A percentile compares a stretch with the other conserved stretches of the same genome.
Evolutionary conservation across 2,329 filamentous ascomycete species (phyloP).

Genomic region (Pezicula radicicola): DNA sequence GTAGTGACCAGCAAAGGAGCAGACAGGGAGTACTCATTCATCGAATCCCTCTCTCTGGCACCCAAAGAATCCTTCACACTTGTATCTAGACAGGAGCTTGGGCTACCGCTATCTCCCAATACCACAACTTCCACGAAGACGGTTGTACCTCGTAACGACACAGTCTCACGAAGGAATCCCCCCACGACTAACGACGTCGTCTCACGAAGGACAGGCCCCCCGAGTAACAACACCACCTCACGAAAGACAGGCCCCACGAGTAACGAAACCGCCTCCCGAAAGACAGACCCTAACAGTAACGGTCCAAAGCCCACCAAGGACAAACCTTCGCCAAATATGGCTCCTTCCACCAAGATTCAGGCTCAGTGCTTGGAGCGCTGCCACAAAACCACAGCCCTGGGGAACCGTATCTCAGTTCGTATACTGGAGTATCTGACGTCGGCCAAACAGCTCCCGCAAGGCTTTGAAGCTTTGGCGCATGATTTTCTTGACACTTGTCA

Average conservation of each 20-base stretch:
- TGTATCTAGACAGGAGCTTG: constrained; percentile 3
- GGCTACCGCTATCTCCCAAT: not conserved
- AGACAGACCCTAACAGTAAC: constrained; percentile 1
- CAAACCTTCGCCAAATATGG: constrained; percentile 8
- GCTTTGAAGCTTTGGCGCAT: constrained; percentile 57
- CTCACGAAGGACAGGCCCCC: not conserved
- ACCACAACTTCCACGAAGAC: not conserved
- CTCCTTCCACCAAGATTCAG: constrained; percentile 14
- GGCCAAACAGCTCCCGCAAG: constrained; percentile 49
- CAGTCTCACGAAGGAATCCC: not conserved
- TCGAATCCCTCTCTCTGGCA: constrained; percentile 10
- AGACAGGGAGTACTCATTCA: constrained; percentile 9
- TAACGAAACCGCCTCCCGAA: not conserved
- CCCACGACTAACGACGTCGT: not conserved
- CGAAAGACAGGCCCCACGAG: not conserved
- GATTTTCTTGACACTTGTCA: constrained; percentile 67
- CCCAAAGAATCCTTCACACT: constrained; percentile 5
- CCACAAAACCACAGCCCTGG: constrained; percentile 54
- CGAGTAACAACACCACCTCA: not conserved
- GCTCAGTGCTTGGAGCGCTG: constrained; percentile 44
- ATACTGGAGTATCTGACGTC: constrained; percentile 62
- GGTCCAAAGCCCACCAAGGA: not conserved
- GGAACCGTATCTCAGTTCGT: constrained; percentile 61
- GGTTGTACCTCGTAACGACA: constrained; percentile 2
- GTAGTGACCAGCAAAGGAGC: constrained; percentile 1